Evolutionary conservation across 2,329 filamentous ascomycete species (phyloP).

Genomic region (Exophiala sideris): DNA sequence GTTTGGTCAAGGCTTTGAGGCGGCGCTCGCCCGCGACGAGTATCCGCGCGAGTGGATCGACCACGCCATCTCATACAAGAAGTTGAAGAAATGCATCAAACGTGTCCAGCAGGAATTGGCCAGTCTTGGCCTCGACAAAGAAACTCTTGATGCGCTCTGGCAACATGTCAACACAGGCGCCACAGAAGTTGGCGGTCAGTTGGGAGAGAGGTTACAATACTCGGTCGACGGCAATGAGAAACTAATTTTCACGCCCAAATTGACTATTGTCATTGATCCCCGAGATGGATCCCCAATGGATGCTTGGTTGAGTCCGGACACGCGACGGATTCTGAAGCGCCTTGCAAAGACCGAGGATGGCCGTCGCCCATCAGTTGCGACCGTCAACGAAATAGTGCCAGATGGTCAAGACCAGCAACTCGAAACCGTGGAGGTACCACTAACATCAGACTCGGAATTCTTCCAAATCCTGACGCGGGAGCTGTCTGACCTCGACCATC

Average conservation of each 20-base stretch:
- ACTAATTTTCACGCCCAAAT: slow-evolving; percentile 59
- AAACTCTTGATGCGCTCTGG: slow-evolving; percentile 65
- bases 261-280: slow-evolving; percentile 67
- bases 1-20: slow-evolving; percentile 75
- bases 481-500: slow-evolving; percentile 63
- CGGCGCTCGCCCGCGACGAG: slow-evolving; percentile 65
- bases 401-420: slow-evolving; percentile 26
- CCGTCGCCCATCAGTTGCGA: not conserved
- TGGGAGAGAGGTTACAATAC: slow-evolving; percentile 45
- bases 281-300: slow-evolving; percentile 65
- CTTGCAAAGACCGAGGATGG: slow-evolving; percentile 42
- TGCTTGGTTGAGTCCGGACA: slow-evolving; percentile 64
- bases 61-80: slow-evolving; percentile 75
- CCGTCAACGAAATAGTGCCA: not conserved
- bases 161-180: slow-evolving; percentile 45
- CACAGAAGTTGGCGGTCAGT: slow-evolving; percentile 28
- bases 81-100: slow-evolving; percentile 87
- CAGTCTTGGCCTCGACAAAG: slow-evolving; percentile 67
- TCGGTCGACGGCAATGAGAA: slow-evolving; percentile 47
- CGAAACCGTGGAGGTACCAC: slow-evolving; percentile 65
- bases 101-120: slow-evolving; percentile 70
- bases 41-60: slow-evolving; percentile 71
- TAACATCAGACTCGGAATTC: slow-evolving; percentile 75
- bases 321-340: slow-evolving; percentile 60
- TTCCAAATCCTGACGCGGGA: slow-evolving; percentile 72